phyloP scores from a whole-genome alignment of 164 flowering plant genomes.

The Sextonia rubra region DNA sequence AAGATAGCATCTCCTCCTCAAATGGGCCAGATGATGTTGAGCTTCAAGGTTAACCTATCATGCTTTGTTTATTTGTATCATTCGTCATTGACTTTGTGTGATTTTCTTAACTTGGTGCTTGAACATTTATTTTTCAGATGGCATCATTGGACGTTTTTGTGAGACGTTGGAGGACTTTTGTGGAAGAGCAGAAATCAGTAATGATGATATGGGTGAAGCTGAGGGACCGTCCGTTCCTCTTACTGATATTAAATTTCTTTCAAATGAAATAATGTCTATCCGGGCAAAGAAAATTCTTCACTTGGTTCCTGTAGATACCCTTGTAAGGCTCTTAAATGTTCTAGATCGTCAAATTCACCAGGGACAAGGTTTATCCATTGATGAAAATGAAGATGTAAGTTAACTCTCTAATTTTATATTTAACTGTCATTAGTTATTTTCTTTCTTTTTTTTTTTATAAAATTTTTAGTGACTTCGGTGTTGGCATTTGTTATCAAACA shows the following conservation, averaged over 20 bases:
- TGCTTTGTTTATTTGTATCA: neutral
- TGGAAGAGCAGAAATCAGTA: constrained; percentile 54
- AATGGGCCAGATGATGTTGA: constrained; percentile 41
- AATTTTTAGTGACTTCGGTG: neutral
- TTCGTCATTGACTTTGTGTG: neutral
- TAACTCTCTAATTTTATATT: neutral
- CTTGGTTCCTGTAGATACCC: constrained; percentile 73
- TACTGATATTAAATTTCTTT: constrained; percentile 55
- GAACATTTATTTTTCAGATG: constrained; percentile 36
- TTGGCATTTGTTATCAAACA: neutral
- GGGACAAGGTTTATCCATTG: constrained; percentile 77
- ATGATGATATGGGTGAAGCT: constrained; percentile 71
- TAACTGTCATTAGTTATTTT: neutral
- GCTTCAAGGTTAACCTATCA: constrained; percentile 52
- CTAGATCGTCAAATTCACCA: constrained; percentile 87
- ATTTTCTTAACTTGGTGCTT: neutral
- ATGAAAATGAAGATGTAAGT: constrained; percentile 80
- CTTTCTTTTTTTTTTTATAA: neutral
- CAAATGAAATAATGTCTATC: constrained; percentile 67
- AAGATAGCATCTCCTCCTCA: constrained; percentile 25
- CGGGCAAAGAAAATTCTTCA: constrained; percentile 66
- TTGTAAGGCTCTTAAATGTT: constrained; percentile 58
- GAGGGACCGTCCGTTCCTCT: constrained; percentile 60
- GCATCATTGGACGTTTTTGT: constrained; percentile 45
- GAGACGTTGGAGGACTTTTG: constrained; percentile 76